Evolutionary conservation across 108 stramenopile genomes (phyloP).

Genomic region (Cyclotella atomus): DNA sequence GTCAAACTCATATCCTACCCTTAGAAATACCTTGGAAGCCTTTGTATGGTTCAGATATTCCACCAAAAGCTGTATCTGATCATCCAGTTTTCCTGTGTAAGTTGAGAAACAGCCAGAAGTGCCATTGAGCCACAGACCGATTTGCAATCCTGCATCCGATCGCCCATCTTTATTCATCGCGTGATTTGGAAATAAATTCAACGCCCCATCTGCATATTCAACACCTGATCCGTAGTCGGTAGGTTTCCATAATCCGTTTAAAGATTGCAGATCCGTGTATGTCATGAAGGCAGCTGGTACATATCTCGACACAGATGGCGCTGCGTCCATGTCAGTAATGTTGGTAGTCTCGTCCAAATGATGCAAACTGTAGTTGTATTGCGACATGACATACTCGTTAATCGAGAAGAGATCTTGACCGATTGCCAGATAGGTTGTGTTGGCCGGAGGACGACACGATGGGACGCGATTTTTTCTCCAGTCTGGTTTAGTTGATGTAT

Average conservation of each 20-base stretch:
- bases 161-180: not conserved
- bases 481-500: not conserved
- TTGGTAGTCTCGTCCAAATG: slow-evolving; percentile 5
- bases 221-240: slow-evolving; percentile 83
- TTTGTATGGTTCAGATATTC: slow-evolving; percentile 44
- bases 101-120: slow-evolving; percentile 68
- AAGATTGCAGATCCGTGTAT: slow-evolving; percentile 76
- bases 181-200: slow-evolving; percentile 36
- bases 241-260: slow-evolving; percentile 66
- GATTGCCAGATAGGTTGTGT: slow-evolving; percentile 51
- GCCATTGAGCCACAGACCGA: slow-evolving; percentile 88
- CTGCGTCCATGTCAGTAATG: not conserved
- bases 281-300: slow-evolving; percentile 75
- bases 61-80: slow-evolving; percentile 55
- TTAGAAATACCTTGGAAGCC: slow-evolving; percentile 67
- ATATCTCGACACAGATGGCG: slow-evolving; percentile 34
- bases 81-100: slow-evolving; percentile 57
- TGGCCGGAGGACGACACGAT: slow-evolving; percentile 66
- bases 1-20: slow-evolving; percentile 88
- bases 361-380: slow-evolving; percentile 79
- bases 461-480: not conserved
- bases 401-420: slow-evolving; percentile 84
- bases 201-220: slow-evolving; percentile 69
- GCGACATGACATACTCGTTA: slow-evolving; percentile 67
- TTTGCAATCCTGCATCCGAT: slow-evolving; percentile 54